Percentiles rank a stretch among this genome's conserved stretches.
Conservation (phyloP, 306 rosid species). For the Pyrus pyrifolia region DNA sequence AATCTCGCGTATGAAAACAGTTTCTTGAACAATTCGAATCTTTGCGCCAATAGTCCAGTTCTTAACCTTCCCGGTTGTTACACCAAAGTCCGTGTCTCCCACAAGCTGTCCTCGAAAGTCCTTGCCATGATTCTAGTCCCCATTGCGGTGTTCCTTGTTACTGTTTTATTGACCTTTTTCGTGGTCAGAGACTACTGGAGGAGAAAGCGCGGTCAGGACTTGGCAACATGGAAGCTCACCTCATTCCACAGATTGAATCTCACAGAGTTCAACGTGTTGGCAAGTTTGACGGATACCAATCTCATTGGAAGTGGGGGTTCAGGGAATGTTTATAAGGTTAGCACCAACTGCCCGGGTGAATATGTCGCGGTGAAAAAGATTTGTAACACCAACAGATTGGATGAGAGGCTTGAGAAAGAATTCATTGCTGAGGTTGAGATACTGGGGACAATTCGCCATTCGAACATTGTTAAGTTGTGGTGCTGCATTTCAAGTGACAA, state of each 20-base stretch:
- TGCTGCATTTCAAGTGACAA: conserved; percentile 67
- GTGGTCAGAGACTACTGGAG: conserved; percentile 17
- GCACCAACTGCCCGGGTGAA: conserved; percentile 35
- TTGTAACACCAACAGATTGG: conserved; percentile 36
- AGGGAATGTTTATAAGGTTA: conserved; percentile 64
- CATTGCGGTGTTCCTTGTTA: conserved; percentile 16
- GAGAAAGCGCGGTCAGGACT: conserved; percentile 28
- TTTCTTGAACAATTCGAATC: conserved; percentile 59
- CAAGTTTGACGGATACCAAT: conserved; percentile 53
- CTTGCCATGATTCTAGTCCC: conserved; percentile 36
- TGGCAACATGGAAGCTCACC: conserved; percentile 65
- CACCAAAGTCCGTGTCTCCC: conserved; percentile 15
- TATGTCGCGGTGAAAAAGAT: conserved; percentile 74
- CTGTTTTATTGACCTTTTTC: conserved; percentile 21
- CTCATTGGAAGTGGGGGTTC: conserved; percentile 88
- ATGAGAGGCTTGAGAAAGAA: conserved; percentile 53
- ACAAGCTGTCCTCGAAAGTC: conserved; percentile 32
- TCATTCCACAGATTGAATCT: conserved; percentile 72
- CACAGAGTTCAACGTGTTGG: conserved; percentile 39
- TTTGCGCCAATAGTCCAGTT: conserved; percentile 37
- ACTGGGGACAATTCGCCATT: conserved; percentile 68
- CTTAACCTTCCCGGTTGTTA: conserved; percentile 41
- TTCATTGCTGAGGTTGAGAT: conserved; percentile 66
- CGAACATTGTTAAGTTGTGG: conserved; percentile 73
- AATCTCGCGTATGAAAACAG: conserved; percentile 54